Conservation (phyloP, 2,329 filamentous ascomycete species). For the Neonectria neomacrospora region DNA sequence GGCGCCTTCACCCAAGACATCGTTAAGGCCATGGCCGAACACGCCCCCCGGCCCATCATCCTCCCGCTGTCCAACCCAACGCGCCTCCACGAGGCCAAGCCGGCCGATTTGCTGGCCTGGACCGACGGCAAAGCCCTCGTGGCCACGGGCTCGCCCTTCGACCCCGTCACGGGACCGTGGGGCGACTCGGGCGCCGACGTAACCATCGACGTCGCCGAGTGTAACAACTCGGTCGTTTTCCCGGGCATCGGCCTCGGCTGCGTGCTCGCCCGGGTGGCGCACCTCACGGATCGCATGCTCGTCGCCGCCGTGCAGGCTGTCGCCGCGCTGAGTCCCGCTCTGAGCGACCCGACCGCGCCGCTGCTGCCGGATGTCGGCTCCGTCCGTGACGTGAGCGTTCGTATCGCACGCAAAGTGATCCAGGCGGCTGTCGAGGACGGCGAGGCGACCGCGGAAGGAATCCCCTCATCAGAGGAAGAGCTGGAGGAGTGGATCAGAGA, state of each 20-base stretch:
- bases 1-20: conserved; percentile 80
- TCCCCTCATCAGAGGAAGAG: conserved; percentile 67
- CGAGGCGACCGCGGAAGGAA: conserved; percentile 71
- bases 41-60: conserved; percentile 78
- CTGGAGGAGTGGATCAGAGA: conserved; percentile 78
- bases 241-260: conserved; percentile 86
- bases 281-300: conserved; percentile 81
- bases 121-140: conserved; percentile 81
- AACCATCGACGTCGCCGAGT: conserved; percentile 73
- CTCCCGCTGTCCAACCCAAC: conserved; percentile 90
- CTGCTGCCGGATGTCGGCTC: conserved; percentile 80
- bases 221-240: conserved; percentile 89
- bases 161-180: conserved; percentile 73
- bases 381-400: conserved; percentile 79
- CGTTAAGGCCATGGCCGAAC: conserved; percentile 78
- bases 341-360: conserved; percentile 70
- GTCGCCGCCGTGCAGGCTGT: conserved; percentile 82
- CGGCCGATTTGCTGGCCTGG: conserved; percentile 80
- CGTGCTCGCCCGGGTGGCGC: conserved; percentile 74
- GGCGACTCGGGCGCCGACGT: conserved; percentile 57
- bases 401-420: conserved; percentile 81
- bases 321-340: conserved; percentile 75
- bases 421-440: conserved; percentile 75
- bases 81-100: conserved; percentile 82
- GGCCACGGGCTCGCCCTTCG: conserved; percentile 86